These are phyloP conservation scores for Fagus sylvatica DNA, from an alignment of 306 rosid species.

Conservation along the genomic window DNA sequence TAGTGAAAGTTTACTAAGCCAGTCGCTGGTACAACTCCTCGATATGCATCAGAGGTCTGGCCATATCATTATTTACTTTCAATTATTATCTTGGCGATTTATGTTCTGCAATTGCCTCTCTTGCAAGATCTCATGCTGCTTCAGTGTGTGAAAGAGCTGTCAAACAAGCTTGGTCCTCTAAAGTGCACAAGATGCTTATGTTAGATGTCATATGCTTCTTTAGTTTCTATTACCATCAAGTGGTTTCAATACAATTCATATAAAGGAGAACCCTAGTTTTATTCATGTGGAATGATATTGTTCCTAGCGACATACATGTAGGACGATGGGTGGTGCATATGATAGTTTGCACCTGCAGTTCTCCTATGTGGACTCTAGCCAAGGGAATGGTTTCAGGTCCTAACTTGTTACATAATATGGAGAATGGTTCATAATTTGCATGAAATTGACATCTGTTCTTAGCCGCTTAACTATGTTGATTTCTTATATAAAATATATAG, in stretches of 20 bases:
- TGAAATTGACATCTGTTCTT: neutral
- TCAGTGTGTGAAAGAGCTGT: neutral
- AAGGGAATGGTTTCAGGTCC: neutral
- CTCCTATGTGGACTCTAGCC: neutral
- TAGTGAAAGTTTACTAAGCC: conserved; percentile 56
- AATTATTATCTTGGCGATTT: conserved; percentile 16
- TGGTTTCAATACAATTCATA: neutral
- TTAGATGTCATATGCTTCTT: neutral
- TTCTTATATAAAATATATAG: neutral
- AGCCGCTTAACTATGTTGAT: neutral
- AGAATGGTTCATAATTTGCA: neutral
- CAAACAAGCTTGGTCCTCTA: neutral
- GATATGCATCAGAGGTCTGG: conserved; percentile 95
- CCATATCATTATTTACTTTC: neutral
- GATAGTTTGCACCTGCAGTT: neutral
- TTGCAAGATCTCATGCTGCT: neutral
- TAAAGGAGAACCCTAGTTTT: neutral
- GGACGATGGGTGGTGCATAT: neutral
- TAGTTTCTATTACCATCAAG: neutral
- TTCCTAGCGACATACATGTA: neutral
- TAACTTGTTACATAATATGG: neutral
- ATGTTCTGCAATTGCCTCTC: conserved; percentile 4
- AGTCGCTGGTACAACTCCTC: conserved; percentile 76
- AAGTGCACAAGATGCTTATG: neutral
- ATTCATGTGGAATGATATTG: neutral